Evolutionary conservation across 2,329 filamentous ascomycete species (phyloP), one percentile per base, ranked within the genome.

Genomic region (Phialemoniopsis sp.): DNA sequence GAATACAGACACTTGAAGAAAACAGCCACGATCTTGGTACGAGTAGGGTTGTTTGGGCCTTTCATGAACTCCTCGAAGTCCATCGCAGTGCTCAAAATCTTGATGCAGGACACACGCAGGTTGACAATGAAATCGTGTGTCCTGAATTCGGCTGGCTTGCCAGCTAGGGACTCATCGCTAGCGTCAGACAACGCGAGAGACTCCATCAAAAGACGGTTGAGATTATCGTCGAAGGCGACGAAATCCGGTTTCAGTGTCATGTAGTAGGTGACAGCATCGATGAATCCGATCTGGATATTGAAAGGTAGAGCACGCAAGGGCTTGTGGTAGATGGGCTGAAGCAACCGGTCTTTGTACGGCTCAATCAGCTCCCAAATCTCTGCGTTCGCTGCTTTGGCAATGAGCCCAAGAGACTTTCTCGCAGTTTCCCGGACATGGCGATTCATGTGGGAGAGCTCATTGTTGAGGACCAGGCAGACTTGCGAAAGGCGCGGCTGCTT

Each of bases 1-100:
- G 89, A 91, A 60, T 98, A 98, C 2, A 98, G 72, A 29, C 88
- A 94, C 57, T 96, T 97, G 76, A 99, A 99, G 67, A 98, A 98
- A 2, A 97, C 89, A 0, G 87, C 82, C 14, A 98, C 90, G 35
- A 97, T 95, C 55, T 80, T 81, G 2, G 68, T 74, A 37, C 82
- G 70, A 0, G 78, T 82, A 1, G 77, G 67, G 47, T 86, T 85
- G 35, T 80, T 81, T 29, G 81, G 76, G 2, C 78, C 82, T 39
- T 87, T 89, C 44, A 84, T 84, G 58, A 96, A 97, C 28, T 96
- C 91, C 5, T 91, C 87, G 56, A 95, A 93, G 32, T 82, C 79
- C 78, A 97, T 95, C 0, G 93, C 93, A 43, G 89, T 94, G 36
- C 89, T 95, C 29, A 99, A 69, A 30, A 98, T 82, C 45, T 85